Evolutionary conservation across 1,284 basidiomycete genomes (phyloP).

Genomic region (Porogramme epimiltina): DNA sequence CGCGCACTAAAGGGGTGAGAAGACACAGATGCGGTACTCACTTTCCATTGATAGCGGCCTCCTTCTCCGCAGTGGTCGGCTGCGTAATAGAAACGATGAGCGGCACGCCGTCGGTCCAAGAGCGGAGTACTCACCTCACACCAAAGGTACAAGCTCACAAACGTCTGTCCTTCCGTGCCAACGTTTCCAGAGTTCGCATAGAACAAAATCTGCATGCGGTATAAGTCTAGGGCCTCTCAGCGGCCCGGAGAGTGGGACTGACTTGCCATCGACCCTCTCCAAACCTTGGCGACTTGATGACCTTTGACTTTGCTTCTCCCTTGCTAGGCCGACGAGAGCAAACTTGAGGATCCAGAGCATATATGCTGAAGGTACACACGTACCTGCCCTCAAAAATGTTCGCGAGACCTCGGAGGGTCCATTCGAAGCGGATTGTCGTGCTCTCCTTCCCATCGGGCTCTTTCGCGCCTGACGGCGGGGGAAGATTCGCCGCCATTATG

Average conservation of each 20-base stretch:
- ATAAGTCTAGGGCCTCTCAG: background rate
- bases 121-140: conserved; percentile 65
- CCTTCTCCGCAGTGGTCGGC: conserved; percentile 79
- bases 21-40: conserved; percentile 28
- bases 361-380: conserved; percentile 3
- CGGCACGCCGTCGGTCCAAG: background rate
- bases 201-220: conserved; percentile 61
- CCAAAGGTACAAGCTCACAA: conserved; percentile 75
- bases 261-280: conserved; percentile 77
- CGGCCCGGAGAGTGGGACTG: conserved; percentile 6
- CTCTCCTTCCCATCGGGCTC: conserved; percentile 50
- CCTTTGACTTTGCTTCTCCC: conserved; percentile 72
- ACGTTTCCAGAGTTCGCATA: conserved; percentile 78
- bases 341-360: background rate
- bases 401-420: conserved; percentile 71
- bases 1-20: background rate
- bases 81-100: conserved; percentile 26
- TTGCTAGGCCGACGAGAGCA: conserved; percentile 46
- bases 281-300: conserved; percentile 65
- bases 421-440: conserved; percentile 70
- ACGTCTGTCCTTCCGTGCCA: conserved; percentile 42
- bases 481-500: conserved; percentile 19
- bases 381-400: conserved; percentile 72
- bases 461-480: conserved; percentile 5
- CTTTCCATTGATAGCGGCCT: conserved; percentile 64